Percentiles rank a stretch among this genome's conserved stretches.
phyloP scores from a whole-genome alignment of 345 rosid species.

The Schrenkiella parvula region DNA sequence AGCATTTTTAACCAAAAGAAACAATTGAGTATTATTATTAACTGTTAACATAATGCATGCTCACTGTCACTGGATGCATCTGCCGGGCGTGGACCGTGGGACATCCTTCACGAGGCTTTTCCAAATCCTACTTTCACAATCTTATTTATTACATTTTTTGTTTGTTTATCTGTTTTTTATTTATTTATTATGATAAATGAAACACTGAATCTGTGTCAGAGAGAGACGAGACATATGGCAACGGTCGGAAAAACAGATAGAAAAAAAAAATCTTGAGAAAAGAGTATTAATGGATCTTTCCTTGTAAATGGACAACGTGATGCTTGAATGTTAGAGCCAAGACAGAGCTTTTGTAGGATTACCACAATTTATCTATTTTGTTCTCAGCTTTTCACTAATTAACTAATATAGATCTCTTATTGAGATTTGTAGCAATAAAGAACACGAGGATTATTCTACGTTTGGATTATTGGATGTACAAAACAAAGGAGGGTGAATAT shows the following conservation, averaged over 20 bases:
- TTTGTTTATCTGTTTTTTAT: not conserved
- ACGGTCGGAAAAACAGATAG: slow-evolving; percentile 26
- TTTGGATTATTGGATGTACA: slow-evolving; percentile 7
- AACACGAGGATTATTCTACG: slow-evolving; percentile 29
- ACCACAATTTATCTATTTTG: not conserved
- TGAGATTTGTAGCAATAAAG: slow-evolving; percentile 8
- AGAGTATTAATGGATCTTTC: slow-evolving; percentile 10
- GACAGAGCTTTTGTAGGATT: slow-evolving; percentile 17
- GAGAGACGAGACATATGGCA: slow-evolving; percentile 22
- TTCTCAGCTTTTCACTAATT: slow-evolving; percentile 5
- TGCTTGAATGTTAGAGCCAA: slow-evolving; percentile 33
- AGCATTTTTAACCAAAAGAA: too few relatives aligned
- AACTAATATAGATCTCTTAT: slow-evolving; percentile 24
- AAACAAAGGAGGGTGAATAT: not conserved
- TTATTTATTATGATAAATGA: slow-evolving; percentile 4
- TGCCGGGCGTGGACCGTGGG: slow-evolving; percentile 34
- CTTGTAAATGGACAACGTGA: slow-evolving; percentile 23
- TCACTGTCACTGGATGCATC: slow-evolving; percentile 12
- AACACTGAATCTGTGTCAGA: slow-evolving; percentile 19
- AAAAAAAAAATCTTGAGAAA: slow-evolving; percentile 11
- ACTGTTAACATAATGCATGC: slow-evolving; percentile 15
- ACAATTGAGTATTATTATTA: not conserved
- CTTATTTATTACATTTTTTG: not conserved
- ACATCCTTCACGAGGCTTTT: slow-evolving; percentile 27
- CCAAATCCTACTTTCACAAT: not conserved